Evolutionary conservation across 352 stramenopile genomes (phyloP).

Genomic region (Globisporangium sylvaticum): DNA sequence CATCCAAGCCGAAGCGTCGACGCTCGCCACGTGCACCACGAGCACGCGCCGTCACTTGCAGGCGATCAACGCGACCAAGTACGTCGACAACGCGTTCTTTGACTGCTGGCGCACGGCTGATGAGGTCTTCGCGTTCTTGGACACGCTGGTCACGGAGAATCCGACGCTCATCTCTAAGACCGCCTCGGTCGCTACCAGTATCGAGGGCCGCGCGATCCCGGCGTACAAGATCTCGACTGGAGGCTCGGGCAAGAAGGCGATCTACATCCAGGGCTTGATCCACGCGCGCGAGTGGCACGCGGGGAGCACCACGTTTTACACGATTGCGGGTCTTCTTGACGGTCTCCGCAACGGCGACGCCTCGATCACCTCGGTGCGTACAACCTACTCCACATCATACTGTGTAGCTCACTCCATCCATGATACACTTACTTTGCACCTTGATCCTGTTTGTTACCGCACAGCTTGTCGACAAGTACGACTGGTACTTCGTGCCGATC

Average conservation of each 20-base stretch:
- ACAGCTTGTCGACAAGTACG: constrained; percentile 36
- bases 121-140: constrained; percentile 61
- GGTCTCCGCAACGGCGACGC: constrained; percentile 25
- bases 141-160: constrained; percentile 40
- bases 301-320: constrained; percentile 40
- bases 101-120: constrained; percentile 66
- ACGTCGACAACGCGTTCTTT: constrained; percentile 58
- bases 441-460: too few species aligned
- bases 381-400: too few species aligned
- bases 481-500: constrained; percentile 80
- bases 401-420: too few species aligned
- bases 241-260: constrained; percentile 23
- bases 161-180: constrained; percentile 48
- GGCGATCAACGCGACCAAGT: constrained; percentile 10
- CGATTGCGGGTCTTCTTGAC: constrained; percentile 39
- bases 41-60: constrained; percentile 9
- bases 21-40: background rate
- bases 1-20: constrained; percentile 1
- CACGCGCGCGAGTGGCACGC: constrained; percentile 59
- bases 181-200: constrained; percentile 45
- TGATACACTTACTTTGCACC: too few species aligned
- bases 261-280: constrained; percentile 67
- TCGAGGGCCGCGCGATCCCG: constrained; percentile 47
- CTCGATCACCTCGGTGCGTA: too few species aligned
- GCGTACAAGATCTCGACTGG: constrained; percentile 59